phyloP scores from a whole-genome alignment of 208 protist genomes.

The Crithidia brevicula region DNA sequence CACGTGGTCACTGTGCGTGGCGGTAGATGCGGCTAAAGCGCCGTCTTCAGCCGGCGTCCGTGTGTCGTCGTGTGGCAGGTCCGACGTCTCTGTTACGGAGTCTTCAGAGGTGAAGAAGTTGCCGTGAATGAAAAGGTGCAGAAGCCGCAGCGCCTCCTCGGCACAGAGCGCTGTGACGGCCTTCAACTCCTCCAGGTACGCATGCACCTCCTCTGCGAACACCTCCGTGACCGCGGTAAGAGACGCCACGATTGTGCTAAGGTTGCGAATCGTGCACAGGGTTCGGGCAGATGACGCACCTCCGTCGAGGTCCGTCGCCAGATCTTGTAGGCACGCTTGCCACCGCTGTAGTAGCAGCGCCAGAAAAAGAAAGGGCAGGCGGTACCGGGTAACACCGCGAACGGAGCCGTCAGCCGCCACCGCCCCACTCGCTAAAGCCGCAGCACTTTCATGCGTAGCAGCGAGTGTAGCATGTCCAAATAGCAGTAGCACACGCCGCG shows the following conservation, averaged over 20 bases:
- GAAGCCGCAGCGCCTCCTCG: slow-evolving; percentile 14
- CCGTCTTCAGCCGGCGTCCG: too few species aligned
- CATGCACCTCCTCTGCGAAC: slow-evolving; percentile 17
- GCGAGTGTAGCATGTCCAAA: neutral
- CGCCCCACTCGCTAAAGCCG: too few species aligned
- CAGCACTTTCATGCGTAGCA: neutral
- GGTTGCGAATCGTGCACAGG: slow-evolving; percentile 19
- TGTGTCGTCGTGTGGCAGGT: too few species aligned
- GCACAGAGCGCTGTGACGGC: slow-evolving; percentile 4
- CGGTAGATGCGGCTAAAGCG: neutral
- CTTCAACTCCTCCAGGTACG: slow-evolving; percentile 20
- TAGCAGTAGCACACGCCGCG: slow-evolving; percentile 18
- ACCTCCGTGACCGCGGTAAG: slow-evolving; percentile 22
- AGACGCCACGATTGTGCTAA: slow-evolving; percentile 20
- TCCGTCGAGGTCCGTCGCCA: neutral
- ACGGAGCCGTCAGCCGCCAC: neutral
- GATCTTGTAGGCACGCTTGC: slow-evolving; percentile 11
- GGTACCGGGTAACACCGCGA: neutral
- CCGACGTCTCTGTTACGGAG: too few species aligned
- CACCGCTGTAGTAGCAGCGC: slow-evolving; percentile 23
- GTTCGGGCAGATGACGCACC: neutral
- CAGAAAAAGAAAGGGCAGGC: slow-evolving; percentile 28
- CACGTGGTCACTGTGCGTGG: neutral
- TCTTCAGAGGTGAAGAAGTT: too few species aligned
- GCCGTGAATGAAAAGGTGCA: slow-evolving; percentile 10